Evolutionary conservation across 306 rosid species (phyloP).

Genomic region (Aeschynomene evenia): DNA sequence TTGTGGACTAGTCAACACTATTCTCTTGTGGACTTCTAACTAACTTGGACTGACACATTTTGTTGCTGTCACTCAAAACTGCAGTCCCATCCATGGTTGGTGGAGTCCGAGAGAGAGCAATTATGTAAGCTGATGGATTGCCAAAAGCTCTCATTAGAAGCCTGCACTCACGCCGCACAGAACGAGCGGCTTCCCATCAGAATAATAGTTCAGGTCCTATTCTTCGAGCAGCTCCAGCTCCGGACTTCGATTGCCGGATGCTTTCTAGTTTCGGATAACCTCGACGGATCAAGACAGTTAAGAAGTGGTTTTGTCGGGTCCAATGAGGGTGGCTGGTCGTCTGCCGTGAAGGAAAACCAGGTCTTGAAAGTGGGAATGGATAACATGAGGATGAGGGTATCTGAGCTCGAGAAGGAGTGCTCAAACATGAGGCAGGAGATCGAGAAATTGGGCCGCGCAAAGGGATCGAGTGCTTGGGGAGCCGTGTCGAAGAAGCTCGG

Average conservation of each 20-base stretch:
- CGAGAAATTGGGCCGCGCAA: conserved; percentile 67
- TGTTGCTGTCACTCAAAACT: conserved; percentile 24
- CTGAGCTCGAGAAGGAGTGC: conserved; percentile 98
- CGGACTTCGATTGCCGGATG: conserved; percentile 93
- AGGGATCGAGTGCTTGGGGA: conserved; percentile 81
- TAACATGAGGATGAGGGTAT: conserved; percentile 92
- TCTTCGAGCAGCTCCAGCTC: conserved; percentile 99
- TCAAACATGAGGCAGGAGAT: conserved; percentile 95
- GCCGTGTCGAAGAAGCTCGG: conserved; percentile 82
- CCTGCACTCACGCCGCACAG: conserved; percentile 98
- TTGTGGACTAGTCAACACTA: not conserved
- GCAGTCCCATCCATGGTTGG: conserved; percentile 99
- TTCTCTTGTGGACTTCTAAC: conserved; percentile 20
- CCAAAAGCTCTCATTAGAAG: conserved; percentile 97
- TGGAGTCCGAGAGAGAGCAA: conserved; percentile 89
- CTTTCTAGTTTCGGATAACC: conserved; percentile 88
- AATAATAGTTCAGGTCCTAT: conserved; percentile 89
- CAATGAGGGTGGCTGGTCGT: conserved; percentile 89
- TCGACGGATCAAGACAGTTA: conserved; percentile 81
- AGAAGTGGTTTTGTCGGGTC: conserved; percentile 78
- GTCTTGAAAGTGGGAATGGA: conserved; percentile 98
- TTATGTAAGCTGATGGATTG: conserved; percentile 93
- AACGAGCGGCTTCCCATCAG: conserved; percentile 95
- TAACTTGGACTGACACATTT: conserved; percentile 28
- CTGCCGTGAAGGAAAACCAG: conserved; percentile 92